Evolutionary conservation across 164 flowering plant species (phyloP).

Genomic region (Kingdonia uniflora): DNA sequence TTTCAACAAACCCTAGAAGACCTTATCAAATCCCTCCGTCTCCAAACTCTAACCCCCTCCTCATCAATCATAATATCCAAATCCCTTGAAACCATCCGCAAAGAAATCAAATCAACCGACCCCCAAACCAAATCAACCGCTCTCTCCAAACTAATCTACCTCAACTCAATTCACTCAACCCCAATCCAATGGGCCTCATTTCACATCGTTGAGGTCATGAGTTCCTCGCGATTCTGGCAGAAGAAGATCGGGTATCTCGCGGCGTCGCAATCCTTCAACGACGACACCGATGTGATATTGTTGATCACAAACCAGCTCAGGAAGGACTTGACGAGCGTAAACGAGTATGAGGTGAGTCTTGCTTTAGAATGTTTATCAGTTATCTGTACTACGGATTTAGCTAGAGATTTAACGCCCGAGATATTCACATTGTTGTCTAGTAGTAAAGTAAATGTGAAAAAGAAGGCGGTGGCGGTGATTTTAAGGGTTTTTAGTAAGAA

Average conservation of each 20-base stretch:
- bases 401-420: conserved; percentile 69
- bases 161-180: conserved; percentile 43
- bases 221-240: conserved; percentile 44
- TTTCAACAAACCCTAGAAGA: conserved; percentile 82
- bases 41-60: conserved; percentile 32
- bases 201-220: conserved; percentile 65
- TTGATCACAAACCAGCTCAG: conserved; percentile 79
- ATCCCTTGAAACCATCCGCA: conserved; percentile 62
- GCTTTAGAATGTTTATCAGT: conserved; percentile 60
- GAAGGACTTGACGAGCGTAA: conserved; percentile 54
- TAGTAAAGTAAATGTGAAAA: conserved; percentile 38
- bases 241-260: conserved; percentile 68
- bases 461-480: conserved; percentile 57
- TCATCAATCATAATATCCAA: conserved; percentile 50
- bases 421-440: conserved; percentile 48
- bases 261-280: conserved; percentile 60
- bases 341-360: conserved; percentile 51
- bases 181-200: conserved; percentile 87
- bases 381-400: conserved; percentile 50
- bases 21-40: conserved; percentile 71
- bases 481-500: conserved; percentile 53
- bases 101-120: conserved; percentile 80
- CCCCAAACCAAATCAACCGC: conserved; percentile 62
- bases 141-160: conserved; percentile 74
- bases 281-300: conserved; percentile 56